Conservation (phyloP, 23 red algal species). For the Cyanidiococcus yangmingshanensis region DNA sequence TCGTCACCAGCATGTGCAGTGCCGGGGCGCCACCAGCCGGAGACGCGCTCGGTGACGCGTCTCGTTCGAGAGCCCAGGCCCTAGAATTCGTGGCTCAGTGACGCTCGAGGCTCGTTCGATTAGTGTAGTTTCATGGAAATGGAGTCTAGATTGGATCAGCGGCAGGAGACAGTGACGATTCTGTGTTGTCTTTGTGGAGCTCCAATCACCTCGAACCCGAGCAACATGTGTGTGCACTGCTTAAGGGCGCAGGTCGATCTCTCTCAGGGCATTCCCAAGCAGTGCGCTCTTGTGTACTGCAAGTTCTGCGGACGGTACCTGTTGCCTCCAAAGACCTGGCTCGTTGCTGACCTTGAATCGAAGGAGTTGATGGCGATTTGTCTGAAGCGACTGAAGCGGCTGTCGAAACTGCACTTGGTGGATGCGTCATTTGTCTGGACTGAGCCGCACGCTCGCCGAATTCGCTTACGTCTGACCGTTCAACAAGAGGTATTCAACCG, state of each 20-base stretch:
- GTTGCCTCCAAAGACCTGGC: slow-evolving; percentile 67
- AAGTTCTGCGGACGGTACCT: slow-evolving; percentile 75
- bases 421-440: slow-evolving; percentile 96
- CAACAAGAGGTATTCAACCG: slow-evolving; percentile 85
- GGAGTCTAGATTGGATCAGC: too few relatives aligned
- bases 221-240: slow-evolving; percentile 85
- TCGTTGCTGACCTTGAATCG: slow-evolving; percentile 75
- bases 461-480: slow-evolving; percentile 72
- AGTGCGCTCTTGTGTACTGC: slow-evolving; percentile 71
- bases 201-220: slow-evolving; percentile 65
- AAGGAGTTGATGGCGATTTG: slow-evolving; percentile 82
- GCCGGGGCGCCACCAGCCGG: too few relatives aligned
- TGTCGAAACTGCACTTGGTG: slow-evolving; percentile 83
- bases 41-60: too few relatives aligned
- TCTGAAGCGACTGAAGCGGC: slow-evolving; percentile 63
- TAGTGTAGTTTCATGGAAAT: too few relatives aligned
- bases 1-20: too few relatives aligned
- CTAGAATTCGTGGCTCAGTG: too few relatives aligned
- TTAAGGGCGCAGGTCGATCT: slow-evolving; percentile 74
- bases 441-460: slow-evolving; percentile 88
- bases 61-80: too few relatives aligned
- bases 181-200: slow-evolving; percentile 84
- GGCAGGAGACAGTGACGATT: slow-evolving; percentile 13
- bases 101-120: too few relatives aligned
- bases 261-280: slow-evolving; percentile 82